Base-by-base conservation (phyloP, 768 basidiomycete genomes). In the Coprinopsis marcescibilis region DNA sequence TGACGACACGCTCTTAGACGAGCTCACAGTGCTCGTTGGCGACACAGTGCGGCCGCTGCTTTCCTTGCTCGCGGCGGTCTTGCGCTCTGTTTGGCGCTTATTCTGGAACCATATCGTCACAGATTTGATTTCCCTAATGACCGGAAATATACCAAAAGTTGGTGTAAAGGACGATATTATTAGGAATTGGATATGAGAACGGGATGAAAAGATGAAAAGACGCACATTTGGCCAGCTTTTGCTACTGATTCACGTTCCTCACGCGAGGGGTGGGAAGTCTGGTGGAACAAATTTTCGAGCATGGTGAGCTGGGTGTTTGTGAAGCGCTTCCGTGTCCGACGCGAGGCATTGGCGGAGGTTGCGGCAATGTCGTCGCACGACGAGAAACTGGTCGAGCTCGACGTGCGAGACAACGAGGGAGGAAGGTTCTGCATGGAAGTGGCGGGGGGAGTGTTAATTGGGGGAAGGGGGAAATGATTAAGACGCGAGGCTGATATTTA, bases 91-190 rank as follows among this genome's bases (percentile, higher is more conserved):
- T 56, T 87, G 83, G 13, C 85, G 80, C 63, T 80, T 85, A 61
- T 89, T 89, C 64, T 89, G 85, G 60, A 87, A 87, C 85, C 85
- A 89, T 32, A 87, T 81, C n/a, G 83, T 83, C 44, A 83, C 80
- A 1, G 80, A 81, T 55, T 80, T 81, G 23, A 75, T 69, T 59
- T 82, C 80, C 81, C 81, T 14, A 29, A 42, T 25, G 37, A 46
- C 15, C 19, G 40, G 50, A 19, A 25, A 20, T 23, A 33, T 19
- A 8, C 15, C 20, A 13, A 27, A 36, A 46, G 36, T 14, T 42
- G 21, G 19, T 46, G 19, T 29, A 45, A 34, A 49, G 47, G 42
- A 36, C 35, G n/a, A n/a, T n/a, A n/a, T n/a, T n/a, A n/a, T n/a
- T n/a, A n/a, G n/a, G n/a, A n/a, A n/a, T n/a, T n/a, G n/a, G n/a